Evolutionary conservation across 1,139 yeast genomes (phyloP), one percentile per base, ranked within the genome.

Genomic region (Suhomyces bribrorum): DNA sequence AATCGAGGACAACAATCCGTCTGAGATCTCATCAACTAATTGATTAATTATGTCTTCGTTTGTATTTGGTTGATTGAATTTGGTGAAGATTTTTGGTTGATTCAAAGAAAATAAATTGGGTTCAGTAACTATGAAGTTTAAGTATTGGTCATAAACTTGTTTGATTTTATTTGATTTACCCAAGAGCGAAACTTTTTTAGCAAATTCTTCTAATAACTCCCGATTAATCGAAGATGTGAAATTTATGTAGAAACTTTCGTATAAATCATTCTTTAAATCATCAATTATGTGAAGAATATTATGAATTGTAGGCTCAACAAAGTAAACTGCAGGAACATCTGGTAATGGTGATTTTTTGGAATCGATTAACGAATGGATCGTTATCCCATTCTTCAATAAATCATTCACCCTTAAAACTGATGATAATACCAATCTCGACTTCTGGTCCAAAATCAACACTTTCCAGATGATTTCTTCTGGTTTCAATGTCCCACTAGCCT

Each of bases 301-400:
- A 37, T 80, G 90, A 26, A 74, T 67, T 0, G 95, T 86, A 4
- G 98, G 98, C 43, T 86, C 86, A 31, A 92, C 82, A 53, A 94
- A 90, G 63, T 94, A 92, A 33, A 94, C 80, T 3, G 82, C 98
- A 1, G 97, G 96, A 7, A 90, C 97, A 53, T 92, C 98, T 1
- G 95, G 88, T 38, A 92, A 73, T 2, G 92, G 77, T 16, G 90
- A 78, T 46, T 98, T 70, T 41, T 77, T 78, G 34, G 86, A 71
- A 41, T 73, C 72, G 39, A 90, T 79, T 41, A 85, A 64, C 45
- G 92, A 74, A 59, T 92, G 97, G 49, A 89, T 85, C 0, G 98
- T 92, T 40, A 92, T 81, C 5, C 97, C 97, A 54, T 88, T 86
- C 44, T 84, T 79, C 53, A 90, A 73, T 50, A 92, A 70, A 58